Conservation (phyloP, 2,329 filamentous ascomycete species). For the Penicillium sp. region DNA sequence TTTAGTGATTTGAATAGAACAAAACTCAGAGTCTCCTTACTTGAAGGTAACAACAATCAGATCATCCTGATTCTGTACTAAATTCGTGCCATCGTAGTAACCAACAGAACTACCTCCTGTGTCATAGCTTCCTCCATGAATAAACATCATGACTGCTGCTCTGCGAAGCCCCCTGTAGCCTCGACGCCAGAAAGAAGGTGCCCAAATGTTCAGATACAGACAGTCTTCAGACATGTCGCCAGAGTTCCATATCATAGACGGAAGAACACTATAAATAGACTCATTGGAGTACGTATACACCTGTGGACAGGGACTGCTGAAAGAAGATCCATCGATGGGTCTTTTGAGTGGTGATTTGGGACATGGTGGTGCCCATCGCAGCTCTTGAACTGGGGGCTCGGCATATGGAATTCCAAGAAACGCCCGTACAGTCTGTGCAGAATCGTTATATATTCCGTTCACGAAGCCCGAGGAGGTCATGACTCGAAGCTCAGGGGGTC, state of each 20-base stretch:
- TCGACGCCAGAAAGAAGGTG: constrained; percentile 7
- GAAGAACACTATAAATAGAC: constrained; percentile 19
- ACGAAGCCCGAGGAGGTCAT: constrained; percentile 19
- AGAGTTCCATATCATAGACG: constrained; percentile 14
- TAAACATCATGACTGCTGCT: constrained; percentile 21
- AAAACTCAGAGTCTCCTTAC: background rate
- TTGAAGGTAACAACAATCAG: constrained; percentile 22
- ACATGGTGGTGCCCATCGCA: constrained; percentile 42
- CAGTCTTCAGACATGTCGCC: constrained; percentile 21
- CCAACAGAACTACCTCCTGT: constrained; percentile 13
- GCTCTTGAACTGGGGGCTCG: constrained; percentile 44
- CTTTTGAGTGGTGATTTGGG: constrained; percentile 28
- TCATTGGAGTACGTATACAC: constrained; percentile 10
- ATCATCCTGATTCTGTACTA: constrained; percentile 18
- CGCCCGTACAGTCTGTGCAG: constrained; percentile 14
- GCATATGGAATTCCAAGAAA: constrained; percentile 52
- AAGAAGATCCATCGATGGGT: constrained; percentile 25
- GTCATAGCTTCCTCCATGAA: constrained; percentile 20
- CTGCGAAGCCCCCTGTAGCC: background rate
- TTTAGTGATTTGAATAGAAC: background rate
- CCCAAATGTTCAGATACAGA: constrained; percentile 22
- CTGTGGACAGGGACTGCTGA: constrained; percentile 10
- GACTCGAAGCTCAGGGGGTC: constrained; percentile 2
- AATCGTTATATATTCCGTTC: constrained; percentile 19
- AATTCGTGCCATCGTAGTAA: constrained; percentile 17